A percentile compares a stretch with the other conserved stretches of the same genome.
Evolutionary conservation across 768 basidiomycete species (phyloP).

Genomic region (Exsudoporus frostii): DNA sequence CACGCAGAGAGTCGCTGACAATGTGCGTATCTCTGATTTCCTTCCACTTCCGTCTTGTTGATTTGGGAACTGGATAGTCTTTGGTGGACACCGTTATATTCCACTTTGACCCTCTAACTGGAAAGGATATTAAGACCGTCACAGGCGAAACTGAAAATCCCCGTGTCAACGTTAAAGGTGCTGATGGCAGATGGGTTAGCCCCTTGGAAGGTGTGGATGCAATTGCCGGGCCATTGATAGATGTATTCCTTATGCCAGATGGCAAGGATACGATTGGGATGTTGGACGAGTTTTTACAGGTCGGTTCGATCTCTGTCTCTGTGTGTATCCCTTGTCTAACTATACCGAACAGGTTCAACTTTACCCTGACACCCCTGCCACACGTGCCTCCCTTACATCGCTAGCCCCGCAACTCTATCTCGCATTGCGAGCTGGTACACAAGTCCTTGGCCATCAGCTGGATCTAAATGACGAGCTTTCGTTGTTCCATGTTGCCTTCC

Average conservation of each 20-base stretch:
- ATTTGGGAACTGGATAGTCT: conserved; percentile 36
- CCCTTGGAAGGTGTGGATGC: conserved; percentile 58
- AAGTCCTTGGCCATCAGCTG: conserved; percentile 58
- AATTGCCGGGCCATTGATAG: conserved; percentile 55
- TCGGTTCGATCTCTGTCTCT: conserved; percentile 26
- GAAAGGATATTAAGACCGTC: conserved; percentile 47
- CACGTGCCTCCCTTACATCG: conserved; percentile 41
- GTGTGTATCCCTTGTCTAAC: background rate
- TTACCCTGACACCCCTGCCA: conserved; percentile 58
- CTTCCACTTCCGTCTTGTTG: background rate
- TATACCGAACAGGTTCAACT: conserved; percentile 47
- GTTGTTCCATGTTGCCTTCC: conserved; percentile 48
- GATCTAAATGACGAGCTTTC: conserved; percentile 40
- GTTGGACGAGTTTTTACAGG: conserved; percentile 77
- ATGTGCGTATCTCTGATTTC: conserved; percentile 41
- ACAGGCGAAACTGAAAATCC: conserved; percentile 1
- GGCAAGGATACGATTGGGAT: conserved; percentile 54
- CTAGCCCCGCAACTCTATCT: conserved; percentile 50
- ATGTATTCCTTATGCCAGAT: conserved; percentile 53
- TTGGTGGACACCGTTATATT: conserved; percentile 71
- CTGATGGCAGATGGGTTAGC: conserved; percentile 24
- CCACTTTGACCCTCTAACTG: conserved; percentile 76
- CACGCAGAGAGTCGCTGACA: conserved; percentile 56
- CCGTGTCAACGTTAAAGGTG: background rate
- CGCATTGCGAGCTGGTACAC: conserved; percentile 49